Evolutionary conservation across 23 red algal species (phyloP), one percentile per base, ranked within the genome.

Genomic region (Cyanidium caldarium): DNA sequence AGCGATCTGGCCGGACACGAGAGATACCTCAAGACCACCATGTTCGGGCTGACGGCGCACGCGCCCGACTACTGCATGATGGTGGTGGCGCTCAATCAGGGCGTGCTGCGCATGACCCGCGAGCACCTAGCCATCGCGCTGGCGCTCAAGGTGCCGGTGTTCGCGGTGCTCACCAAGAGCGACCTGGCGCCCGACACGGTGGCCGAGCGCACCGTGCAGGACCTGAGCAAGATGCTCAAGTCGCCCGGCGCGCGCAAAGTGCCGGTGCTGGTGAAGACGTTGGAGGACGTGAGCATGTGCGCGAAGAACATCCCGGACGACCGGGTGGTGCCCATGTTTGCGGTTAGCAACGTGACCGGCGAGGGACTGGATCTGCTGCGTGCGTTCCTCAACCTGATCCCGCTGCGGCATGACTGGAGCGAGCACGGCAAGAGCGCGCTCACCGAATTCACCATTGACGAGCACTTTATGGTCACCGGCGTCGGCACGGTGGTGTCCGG

Each of bases 41-140:
- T 98, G 45, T 98, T 98, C 70, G 92, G 92, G 1, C 67, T 98
- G 35, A 88, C 92, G 2, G 92, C 84, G 19, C 80, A 88, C 72
- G 92, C 77, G 10, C 83, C 84, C 20, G 92, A 98, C 65, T 98
- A 87, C 57, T 88, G 83, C 38, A 88, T 98, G 84, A 84, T 98
- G 2, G 84, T 98, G 31, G 73, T 98, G 35, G 84, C 72, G 19
- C 78, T 84, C 25, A 98, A 98, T 75, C 87, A 84, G 80, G 92
- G 84, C 39, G 84, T 98, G 31, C 76, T 98, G 46, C 61, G 92
- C 28, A 98, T 98, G 92, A 88, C 84, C 23, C 87, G 88, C 33
- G 92, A 98, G 78, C 92, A 98, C 70, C 56, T 98, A 34, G 79
- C 76, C 20, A 89, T 98, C 40, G 73, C 92, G 17, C 77, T 98